Base-by-base conservation (phyloP, 2,329 filamentous ascomycete genomes). In the Aureobasidium lini region DNA sequence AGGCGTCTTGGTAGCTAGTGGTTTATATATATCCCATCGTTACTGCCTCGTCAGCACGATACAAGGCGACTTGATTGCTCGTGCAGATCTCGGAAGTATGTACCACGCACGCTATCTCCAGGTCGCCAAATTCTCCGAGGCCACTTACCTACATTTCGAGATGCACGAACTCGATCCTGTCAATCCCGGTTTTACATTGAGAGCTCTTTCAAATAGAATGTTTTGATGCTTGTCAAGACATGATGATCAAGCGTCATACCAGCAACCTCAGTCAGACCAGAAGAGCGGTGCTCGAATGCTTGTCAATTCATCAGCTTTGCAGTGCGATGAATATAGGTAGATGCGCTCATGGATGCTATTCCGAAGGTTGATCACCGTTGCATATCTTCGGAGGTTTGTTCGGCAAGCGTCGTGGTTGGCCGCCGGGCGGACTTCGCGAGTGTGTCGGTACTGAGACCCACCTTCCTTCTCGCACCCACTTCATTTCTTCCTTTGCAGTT, bases 341-440 rank as follows among this genome's bases (percentile, higher is more conserved):
- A 23, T 23, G 23, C 23, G 23, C 23, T 28, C 15, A 11, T 8
- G 9, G 13, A 23, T 11, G 11, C n/a, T 15, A 8, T 28, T 7
- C 47, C 28, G 52, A 34, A 29, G 40, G 23, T 23, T 23, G 23
- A 56, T 56, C 39, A 15, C 10, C 50, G 39, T 28, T 44, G 52
- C 39, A 11, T 29, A 6, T 43, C 4, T 31, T 56, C 53, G 53
- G 53, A 57, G 42, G 31, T 57, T 57, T 46, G 32, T 46, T 57
- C 52, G 52, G 52, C 40, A 56, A 56, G 31, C 29, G 3, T 36
- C n/a, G 8, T 56, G 39, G 36, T 43, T 44, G 52, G 52, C 29
- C n/a, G 10, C 16, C 53, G 53, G 53, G 32, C 53, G 53, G 53
- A 57, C 53, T 57, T 57, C 53, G 53, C 18, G 39, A 56, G 4